These are phyloP conservation scores for Populus hybrid DNA, from an alignment of 441 rosid genomes.

Conservation along the genomic window DNA sequence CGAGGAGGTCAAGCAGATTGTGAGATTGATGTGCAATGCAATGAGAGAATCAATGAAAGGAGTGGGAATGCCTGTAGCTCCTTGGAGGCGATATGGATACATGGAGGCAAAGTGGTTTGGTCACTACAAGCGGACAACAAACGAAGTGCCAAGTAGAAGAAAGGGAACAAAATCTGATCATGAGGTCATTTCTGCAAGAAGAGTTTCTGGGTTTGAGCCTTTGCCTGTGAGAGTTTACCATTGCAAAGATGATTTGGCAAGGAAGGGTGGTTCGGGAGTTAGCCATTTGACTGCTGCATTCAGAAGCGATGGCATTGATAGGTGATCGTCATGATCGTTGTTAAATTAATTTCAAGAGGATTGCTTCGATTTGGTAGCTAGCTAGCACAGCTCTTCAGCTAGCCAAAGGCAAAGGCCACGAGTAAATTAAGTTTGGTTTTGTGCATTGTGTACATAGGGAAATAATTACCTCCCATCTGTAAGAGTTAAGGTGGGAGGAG, in stretches of 20 bases:
- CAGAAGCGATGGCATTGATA: neutral
- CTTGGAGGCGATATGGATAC: slow-evolving; percentile 77
- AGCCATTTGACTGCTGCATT: slow-evolving; percentile 39
- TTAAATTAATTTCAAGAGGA: too few relatives aligned
- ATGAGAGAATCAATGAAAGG: slow-evolving; percentile 51
- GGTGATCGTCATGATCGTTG: neutral
- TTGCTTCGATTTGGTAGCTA: too few relatives aligned
- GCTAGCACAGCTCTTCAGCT: neutral
- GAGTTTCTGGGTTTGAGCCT: slow-evolving; percentile 32
- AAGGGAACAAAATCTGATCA: neutral
- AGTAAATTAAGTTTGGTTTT: neutral
- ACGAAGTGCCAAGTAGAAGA: slow-evolving; percentile 12
- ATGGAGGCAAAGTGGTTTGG: slow-evolving; percentile 84
- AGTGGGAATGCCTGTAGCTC: slow-evolving; percentile 48
- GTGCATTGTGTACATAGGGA: neutral
- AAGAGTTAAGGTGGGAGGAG: neutral
- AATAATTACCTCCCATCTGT: too few relatives aligned
- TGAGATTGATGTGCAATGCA: slow-evolving; percentile 62
- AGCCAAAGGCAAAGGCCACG: neutral
- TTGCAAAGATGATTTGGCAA: slow-evolving; percentile 23
- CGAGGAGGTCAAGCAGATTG: slow-evolving; percentile 49
- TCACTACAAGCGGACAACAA: slow-evolving; percentile 57
- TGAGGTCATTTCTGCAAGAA: neutral
- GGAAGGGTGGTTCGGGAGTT: slow-evolving; percentile 12
- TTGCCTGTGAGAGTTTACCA: slow-evolving; percentile 4